phyloP scores from a whole-genome alignment of 495 filamentous ascomycete species.

The Bathelium albidoporum region DNA sequence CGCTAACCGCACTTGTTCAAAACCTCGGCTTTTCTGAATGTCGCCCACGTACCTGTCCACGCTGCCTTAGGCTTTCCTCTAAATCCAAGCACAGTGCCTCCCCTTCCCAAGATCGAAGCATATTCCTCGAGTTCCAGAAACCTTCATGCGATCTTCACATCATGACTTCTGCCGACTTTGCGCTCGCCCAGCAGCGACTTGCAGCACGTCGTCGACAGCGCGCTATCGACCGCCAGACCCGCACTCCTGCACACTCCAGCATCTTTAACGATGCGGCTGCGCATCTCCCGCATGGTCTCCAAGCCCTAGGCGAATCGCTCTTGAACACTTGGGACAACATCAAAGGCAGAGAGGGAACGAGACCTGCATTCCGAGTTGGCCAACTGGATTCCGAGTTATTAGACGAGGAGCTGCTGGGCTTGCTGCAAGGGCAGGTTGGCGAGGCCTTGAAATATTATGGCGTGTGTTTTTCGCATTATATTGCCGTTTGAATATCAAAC shows the following conservation, averaged over 20 bases:
- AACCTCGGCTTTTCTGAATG: background rate
- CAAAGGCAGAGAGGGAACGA: conserved; percentile 63
- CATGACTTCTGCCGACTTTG: conserved; percentile 50
- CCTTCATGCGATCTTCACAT: background rate
- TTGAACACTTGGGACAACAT: conserved; percentile 58
- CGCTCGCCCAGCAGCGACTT: conserved; percentile 74
- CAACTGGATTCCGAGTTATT: conserved; percentile 94
- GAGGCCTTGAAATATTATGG: conserved; percentile 84
- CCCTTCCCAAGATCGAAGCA: no score
- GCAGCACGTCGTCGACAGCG: conserved; percentile 64
- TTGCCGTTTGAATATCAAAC: no score
- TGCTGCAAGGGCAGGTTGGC: conserved; percentile 78
- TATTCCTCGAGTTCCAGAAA: background rate
- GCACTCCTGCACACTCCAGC: conserved; percentile 45
- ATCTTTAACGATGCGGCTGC: conserved; percentile 45
- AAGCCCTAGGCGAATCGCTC: conserved; percentile 50
- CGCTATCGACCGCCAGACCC: conserved; percentile 55
- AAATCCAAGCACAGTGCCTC: no score
- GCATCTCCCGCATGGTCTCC: conserved; percentile 51
- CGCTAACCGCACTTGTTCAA: background rate
- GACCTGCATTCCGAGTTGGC: conserved; percentile 83
- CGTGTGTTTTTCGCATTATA: conserved; percentile 32
- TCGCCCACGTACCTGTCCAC: background rate
- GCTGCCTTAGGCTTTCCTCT: background rate
- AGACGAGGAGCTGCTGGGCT: conserved; percentile 81